Conservation (phyloP, 495 filamentous ascomycete species). For the Articulospora tetracladia region DNA sequence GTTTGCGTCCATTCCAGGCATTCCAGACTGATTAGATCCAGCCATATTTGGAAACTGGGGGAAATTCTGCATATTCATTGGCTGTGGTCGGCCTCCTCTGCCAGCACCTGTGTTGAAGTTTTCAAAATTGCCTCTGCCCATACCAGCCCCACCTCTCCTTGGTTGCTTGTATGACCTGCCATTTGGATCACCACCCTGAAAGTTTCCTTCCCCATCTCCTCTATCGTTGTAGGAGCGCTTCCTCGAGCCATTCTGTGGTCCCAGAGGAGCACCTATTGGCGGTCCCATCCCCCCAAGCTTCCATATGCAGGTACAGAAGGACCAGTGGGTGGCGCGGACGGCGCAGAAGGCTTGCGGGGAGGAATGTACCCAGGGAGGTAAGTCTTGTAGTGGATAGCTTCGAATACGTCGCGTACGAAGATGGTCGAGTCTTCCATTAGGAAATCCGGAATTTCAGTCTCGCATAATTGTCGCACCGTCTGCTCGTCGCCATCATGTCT, state of each 20-base stretch:
- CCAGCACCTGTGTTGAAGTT: conserved; percentile 24
- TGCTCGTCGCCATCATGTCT: conserved; percentile 73
- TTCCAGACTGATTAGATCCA: background rate
- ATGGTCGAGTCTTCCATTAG: conserved; percentile 73
- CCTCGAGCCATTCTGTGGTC: conserved; percentile 31
- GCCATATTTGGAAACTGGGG: background rate
- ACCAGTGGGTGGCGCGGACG: conserved; percentile 24
- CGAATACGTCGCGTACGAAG: conserved; percentile 87
- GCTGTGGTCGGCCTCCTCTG: conserved; percentile 9
- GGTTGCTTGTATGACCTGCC: conserved; percentile 68
- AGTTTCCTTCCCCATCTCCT: conserved; percentile 44
- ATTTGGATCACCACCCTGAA: conserved; percentile 26
- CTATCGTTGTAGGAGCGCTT: conserved; percentile 61
- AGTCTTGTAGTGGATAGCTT: conserved; percentile 60
- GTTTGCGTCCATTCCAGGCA: conserved; percentile 4
- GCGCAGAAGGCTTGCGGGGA: conserved; percentile 25
- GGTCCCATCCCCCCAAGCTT: conserved; percentile 6
- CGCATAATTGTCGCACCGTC: conserved; percentile 67
- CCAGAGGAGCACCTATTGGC: conserved; percentile 20
- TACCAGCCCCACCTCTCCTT: conserved; percentile 57
- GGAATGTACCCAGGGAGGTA: conserved; percentile 54
- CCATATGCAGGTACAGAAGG: conserved; percentile 14
- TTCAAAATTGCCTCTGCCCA: conserved; percentile 37
- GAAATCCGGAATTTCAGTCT: conserved; percentile 83
- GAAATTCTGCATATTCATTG: conserved; percentile 4